Evolutionary conservation across 73 alveolate species (phyloP), one percentile per base, ranked within the genome.

Genomic region (Paraurostyla sp.): DNA sequence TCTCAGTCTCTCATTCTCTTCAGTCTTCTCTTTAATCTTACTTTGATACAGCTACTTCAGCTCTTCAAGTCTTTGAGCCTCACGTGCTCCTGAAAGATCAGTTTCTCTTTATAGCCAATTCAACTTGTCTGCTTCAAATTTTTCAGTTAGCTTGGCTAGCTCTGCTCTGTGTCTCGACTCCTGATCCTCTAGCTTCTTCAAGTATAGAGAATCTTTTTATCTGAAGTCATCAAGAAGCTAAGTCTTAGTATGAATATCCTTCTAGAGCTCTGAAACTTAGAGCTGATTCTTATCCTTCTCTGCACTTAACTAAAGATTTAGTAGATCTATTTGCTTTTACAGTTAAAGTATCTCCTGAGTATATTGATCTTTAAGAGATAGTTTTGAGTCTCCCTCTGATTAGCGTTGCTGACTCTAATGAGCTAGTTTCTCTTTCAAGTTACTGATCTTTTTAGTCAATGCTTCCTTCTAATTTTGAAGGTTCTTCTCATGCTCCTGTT

Each of bases 1-100:
- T 62, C 76, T 57, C 35, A 51, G 29, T 27, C 78, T 78, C 3
- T 36, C 11, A 0, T 27, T 29, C 33, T 78, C 89, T 11, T 78
- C 89, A 2, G 32, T 78, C 32, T 36, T 78, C 15, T 78, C 89
- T 33, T 32, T 54, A 1, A 41, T 3, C 76, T 78, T 78, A 13
- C 27, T 29, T 35, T 78, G 80, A 54, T 40, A 54, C 0, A 54
- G 43, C 7, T 46, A 43, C 32, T 49, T 73, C 7, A 73, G 22
- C 40, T 73, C 71, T 15, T 73, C 16, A 15, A 73, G 7, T 46
- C 86, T 73, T 48, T 73, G 71, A 13, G 69, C 46, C 36, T 73
- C 86, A 11, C 86, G 9, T 1, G 65, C 48, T 9, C 86, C 71
- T 6, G 42, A 15, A 22, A 73, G 20, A 4, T 46, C 65, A 16